Percentiles rank a stretch among this genome's conserved stretches.
These are phyloP conservation scores for Xylaria acuta DNA, from an alignment of 495 filamentous ascomycete genomes.

Conservation along the genomic window DNA sequence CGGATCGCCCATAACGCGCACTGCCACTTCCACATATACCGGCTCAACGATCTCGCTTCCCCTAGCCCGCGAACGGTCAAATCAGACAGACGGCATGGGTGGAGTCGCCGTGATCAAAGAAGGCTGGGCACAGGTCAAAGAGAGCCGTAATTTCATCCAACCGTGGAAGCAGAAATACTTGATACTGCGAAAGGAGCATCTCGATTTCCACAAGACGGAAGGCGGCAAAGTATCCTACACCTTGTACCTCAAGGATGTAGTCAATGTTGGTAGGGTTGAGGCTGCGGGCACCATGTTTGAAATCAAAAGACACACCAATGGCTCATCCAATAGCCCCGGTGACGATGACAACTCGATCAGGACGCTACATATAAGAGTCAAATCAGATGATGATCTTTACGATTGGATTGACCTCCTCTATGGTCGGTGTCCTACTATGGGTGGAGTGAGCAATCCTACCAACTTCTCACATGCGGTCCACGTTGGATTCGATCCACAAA, in stretches of 20 bases:
- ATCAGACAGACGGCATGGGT: slow-evolving; percentile 65
- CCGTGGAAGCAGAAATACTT: slow-evolving; percentile 88
- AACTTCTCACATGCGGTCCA: slow-evolving; percentile 97
- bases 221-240: slow-evolving; percentile 80
- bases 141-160: slow-evolving; percentile 81
- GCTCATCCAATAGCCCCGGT: slow-evolving; percentile 64
- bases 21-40: slow-evolving; percentile 64
- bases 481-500: slow-evolving; percentile 94
- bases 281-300: slow-evolving; percentile 89
- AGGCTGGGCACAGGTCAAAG: slow-evolving; percentile 83
- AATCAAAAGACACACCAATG: slow-evolving; percentile 75
- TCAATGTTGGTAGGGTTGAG: slow-evolving; percentile 84
- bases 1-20: slow-evolving; percentile 64
- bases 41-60: slow-evolving; percentile 73
- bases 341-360: slow-evolving; percentile 78
- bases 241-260: slow-evolving; percentile 82
- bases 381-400: slow-evolving; percentile 93
- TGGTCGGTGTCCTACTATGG: slow-evolving; percentile 94
- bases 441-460: slow-evolving; percentile 96
- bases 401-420: slow-evolving; percentile 99
- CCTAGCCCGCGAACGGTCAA: slow-evolving; percentile 65
- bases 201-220: slow-evolving; percentile 92
- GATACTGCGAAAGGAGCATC: slow-evolving; percentile 82
- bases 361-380: slow-evolving; percentile 85
- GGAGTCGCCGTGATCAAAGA: slow-evolving; percentile 83